Conservation (phyloP, 306 rosid species). For the Hylodesmum podocarpum region DNA sequence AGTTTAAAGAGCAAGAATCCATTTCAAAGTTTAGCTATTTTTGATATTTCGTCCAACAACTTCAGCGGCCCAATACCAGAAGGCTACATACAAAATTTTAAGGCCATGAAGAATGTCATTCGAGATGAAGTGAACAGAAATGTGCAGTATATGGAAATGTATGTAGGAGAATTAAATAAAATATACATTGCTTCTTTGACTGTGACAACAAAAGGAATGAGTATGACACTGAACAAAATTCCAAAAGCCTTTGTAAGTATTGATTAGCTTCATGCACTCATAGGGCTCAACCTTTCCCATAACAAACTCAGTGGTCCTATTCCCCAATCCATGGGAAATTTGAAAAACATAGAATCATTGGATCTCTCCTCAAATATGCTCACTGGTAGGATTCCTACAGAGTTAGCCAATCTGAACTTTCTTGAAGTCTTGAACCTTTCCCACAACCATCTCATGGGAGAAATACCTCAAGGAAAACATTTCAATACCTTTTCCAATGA, state of each 20-base stretch:
- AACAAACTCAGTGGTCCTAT: conserved; percentile 34
- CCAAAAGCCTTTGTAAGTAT: neutral
- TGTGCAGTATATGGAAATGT: neutral
- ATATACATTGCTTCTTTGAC: neutral
- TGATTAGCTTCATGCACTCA: conserved; percentile 16
- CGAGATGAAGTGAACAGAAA: neutral
- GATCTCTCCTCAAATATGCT: conserved; percentile 46
- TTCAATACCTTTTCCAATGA: conserved; percentile 34
- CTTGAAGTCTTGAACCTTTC: conserved; percentile 34
- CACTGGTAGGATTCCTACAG: neutral
- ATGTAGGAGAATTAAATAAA: neutral
- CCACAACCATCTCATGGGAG: conserved; percentile 24
- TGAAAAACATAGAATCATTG: conserved; percentile 34
- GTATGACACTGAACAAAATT: neutral
- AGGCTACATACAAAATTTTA: neutral
- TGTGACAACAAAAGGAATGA: neutral
- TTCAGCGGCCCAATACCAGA: conserved; percentile 33
- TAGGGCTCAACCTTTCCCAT: conserved; percentile 29
- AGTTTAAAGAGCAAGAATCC: neutral
- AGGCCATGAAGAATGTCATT: conserved; percentile 22
- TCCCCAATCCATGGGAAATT: conserved; percentile 27
- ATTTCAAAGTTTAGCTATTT: conserved; percentile 27
- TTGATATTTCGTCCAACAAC: conserved; percentile 27
- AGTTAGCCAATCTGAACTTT: neutral
- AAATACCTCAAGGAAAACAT: conserved; percentile 41